phyloP scores from a whole-genome alignment of 306 rosid genomes.

The Rosa persica region DNA sequence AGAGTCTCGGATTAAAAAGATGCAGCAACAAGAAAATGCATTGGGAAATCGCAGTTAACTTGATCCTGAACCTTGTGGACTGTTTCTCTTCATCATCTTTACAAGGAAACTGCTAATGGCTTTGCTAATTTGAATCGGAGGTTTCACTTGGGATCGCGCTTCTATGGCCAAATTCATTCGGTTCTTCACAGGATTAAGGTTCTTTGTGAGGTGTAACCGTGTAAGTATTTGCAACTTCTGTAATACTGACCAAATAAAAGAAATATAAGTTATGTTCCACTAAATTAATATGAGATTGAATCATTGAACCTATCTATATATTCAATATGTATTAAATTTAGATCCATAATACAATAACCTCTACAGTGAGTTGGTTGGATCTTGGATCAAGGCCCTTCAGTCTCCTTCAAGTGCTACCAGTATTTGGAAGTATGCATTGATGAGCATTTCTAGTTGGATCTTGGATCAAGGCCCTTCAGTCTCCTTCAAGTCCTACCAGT shows the following conservation, averaged over 20 bases:
- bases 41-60: background rate
- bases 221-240: background rate
- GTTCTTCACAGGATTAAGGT: background rate
- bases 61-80: background rate
- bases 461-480: too few relatives aligned
- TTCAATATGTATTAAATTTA: background rate
- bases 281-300: background rate
- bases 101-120: background rate
- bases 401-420: background rate
- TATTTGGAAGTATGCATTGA: background rate
- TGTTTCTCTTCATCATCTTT: background rate
- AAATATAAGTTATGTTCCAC: background rate
- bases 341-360: background rate
- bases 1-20: constrained; percentile 12
- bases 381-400: background rate
- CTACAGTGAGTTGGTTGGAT: background rate
- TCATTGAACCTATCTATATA: background rate
- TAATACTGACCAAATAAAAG: background rate
- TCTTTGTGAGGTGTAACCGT: background rate
- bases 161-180: background rate
- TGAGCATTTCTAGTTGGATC: too few relatives aligned
- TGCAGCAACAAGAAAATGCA: background rate
- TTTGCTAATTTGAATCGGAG: background rate
- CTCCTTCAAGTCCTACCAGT: too few relatives aligned
- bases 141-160: background rate